Percentiles rank a stretch among this genome's conserved stretches.
Evolutionary conservation across 257 asterid genomes (phyloP).

Genomic region (Nicotiana sylvestris): DNA sequence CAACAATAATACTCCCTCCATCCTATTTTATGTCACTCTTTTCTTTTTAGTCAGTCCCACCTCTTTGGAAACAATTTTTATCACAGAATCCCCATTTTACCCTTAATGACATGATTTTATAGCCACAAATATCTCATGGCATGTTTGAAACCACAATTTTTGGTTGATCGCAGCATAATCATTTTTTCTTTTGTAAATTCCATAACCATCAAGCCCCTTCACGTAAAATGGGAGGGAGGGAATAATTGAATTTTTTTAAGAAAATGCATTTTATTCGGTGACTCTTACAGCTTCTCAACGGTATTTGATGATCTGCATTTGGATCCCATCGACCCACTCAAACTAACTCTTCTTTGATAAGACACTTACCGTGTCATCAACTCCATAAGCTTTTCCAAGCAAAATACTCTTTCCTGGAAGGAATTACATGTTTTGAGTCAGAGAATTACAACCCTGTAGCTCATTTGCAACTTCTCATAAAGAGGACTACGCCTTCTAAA

Average conservation of each 20-base stretch:
- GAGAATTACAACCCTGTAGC: neutral
- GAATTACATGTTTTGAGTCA: neutral
- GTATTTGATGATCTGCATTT: neutral
- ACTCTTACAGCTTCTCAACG: neutral
- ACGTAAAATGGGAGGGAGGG: no score
- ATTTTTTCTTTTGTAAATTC: no score
- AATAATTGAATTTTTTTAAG: neutral
- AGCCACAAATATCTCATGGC: neutral
- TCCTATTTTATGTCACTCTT: no score
- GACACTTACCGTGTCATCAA: neutral
- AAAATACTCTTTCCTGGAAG: neutral
- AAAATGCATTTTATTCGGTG: neutral
- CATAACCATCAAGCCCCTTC: no score
- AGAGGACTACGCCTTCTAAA: neutral
- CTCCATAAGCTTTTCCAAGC: neutral
- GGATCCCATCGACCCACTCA: neutral
- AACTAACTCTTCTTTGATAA: neutral
- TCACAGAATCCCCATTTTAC: neutral
- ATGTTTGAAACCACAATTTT: neutral
- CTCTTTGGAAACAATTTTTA: neutral
- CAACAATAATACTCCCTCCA: no score
- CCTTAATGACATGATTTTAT: neutral
- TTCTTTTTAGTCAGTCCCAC: neutral
- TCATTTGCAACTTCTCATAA: neutral
- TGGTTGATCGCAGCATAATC: no score